phyloP scores from a whole-genome alignment of 805 yeast species.

The Wickerhamomyces alni region DNA sequence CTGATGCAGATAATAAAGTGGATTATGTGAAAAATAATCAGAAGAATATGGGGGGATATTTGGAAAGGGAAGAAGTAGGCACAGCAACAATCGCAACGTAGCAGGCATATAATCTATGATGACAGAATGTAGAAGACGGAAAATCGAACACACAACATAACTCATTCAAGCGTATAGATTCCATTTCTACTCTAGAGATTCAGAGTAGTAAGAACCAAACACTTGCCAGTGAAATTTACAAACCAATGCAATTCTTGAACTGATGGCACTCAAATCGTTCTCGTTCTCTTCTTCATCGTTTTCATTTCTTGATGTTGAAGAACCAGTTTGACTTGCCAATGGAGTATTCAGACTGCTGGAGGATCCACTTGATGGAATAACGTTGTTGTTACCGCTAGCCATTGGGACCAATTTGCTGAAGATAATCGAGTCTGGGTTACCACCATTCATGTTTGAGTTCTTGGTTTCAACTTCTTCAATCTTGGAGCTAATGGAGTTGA shows the following conservation, averaged over 20 bases:
- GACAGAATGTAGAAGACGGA: no score
- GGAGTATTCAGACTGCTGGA: background rate
- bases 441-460: background rate
- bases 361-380: constrained; percentile 2
- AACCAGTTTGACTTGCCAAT: constrained; percentile 9
- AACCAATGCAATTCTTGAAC: constrained; percentile 48
- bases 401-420: constrained; percentile 1
- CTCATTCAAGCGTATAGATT: no score
- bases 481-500: constrained; percentile 38
- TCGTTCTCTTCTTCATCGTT: constrained; percentile 54
- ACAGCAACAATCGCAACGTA: no score
- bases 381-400: background rate
- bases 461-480: constrained; percentile 25
- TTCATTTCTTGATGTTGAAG: constrained; percentile 14
- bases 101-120: no score
- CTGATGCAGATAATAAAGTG: no score
- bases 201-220: constrained; percentile 59
- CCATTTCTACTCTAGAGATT: background rate
- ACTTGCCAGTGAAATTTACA: constrained; percentile 80
- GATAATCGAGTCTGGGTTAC: background rate
- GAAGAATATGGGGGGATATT: no score
- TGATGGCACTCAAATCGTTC: constrained; percentile 48
- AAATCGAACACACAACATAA: no score
- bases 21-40: no score
- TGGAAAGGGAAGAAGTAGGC: no score